phyloP scores from a whole-genome alignment of 192 early-diverging fungal species.

The Entomortierella parvispora region DNA sequence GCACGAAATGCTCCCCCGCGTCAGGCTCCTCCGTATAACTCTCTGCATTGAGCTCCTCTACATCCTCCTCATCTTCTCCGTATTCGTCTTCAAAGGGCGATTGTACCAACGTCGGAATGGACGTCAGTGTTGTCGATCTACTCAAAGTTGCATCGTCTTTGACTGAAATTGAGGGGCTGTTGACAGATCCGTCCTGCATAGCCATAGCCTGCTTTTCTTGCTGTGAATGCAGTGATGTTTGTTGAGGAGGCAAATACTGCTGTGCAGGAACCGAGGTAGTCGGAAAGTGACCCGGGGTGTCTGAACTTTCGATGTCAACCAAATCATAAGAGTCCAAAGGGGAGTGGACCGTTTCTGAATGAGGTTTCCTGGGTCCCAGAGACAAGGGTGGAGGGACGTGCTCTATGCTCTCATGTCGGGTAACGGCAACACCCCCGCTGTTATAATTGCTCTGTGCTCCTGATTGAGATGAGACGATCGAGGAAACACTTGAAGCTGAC shows the following conservation, averaged over 20 bases:
- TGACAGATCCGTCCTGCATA: no score
- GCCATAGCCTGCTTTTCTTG: no score
- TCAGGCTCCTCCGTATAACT: slow-evolving; percentile 41
- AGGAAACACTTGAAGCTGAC: neutral
- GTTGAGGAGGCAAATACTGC: no score
- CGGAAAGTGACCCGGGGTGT: neutral
- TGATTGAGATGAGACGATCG: neutral
- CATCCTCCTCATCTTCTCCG: slow-evolving; percentile 9
- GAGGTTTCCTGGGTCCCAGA: neutral
- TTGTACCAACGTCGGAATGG: neutral
- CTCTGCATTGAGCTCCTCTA: neutral
- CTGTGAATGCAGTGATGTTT: no score
- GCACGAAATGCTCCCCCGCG: slow-evolving; percentile 48
- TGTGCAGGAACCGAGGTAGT: no score
- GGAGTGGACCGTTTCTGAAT: neutral
- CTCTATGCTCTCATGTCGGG: neutral
- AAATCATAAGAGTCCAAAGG: slow-evolving; percentile 13
- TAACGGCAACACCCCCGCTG: neutral
- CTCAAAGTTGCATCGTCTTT: no score
- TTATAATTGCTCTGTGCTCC: neutral
- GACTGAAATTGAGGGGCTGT: no score
- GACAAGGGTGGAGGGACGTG: neutral
- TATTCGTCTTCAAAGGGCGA: slow-evolving; percentile 22
- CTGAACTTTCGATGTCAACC: slow-evolving; percentile 8
- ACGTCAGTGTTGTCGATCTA: no score